Evolutionary conservation across 2,329 filamentous ascomycete genomes (phyloP), one percentile per base, ranked within the genome.

Genomic region (Thermochaetoides dissita): DNA sequence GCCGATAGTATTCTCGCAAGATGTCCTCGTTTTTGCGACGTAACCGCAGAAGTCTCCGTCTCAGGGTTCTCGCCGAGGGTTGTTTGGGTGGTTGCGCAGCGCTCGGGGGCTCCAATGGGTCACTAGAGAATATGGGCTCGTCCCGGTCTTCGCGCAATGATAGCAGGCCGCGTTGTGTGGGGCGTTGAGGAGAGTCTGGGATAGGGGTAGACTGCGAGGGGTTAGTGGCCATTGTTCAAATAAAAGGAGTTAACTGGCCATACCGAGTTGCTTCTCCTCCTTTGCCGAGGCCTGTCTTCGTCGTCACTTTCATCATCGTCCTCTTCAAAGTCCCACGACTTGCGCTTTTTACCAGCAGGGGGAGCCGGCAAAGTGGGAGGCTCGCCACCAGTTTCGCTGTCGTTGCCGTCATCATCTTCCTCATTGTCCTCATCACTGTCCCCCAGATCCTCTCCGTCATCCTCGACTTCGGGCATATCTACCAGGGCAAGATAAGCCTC

Each of bases 381-480:
- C 17, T 35, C 34, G n/a, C 6, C 63, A 30, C 66, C 63, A 8
- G 64, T 47, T 8, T 57, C 51, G 39, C 48, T 46, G 39, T 49
- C 45, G 7, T 67, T 64, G 17, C 17, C 5, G 7, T 68, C 65
- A 3, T 76, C 72, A 7, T 71, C 71, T 8, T 77, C 74, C 10
- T 70, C 70, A 7, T 76, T 73, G 30, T 71, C 72, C 10, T 73
- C 74, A 30, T 72, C 74, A 34, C 67, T 73, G 17, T 69, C 68
- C 4, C 73, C 76, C 38, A 76, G 66, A 40, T 76, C 70, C 28
- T 81, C 74, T 8, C 76, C 78, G 29, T 80, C 74, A 30, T 91
- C 84, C 34, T 85, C 85, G 38, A 94, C 65, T 37, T 93, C 84
- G 1, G 88, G 89, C 87, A 98, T 96, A 48, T 87, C 81, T 37